phyloP scores from a whole-genome alignment of 1,284 basidiomycete species.

The Ceratorhiza oryzae-sativae region DNA sequence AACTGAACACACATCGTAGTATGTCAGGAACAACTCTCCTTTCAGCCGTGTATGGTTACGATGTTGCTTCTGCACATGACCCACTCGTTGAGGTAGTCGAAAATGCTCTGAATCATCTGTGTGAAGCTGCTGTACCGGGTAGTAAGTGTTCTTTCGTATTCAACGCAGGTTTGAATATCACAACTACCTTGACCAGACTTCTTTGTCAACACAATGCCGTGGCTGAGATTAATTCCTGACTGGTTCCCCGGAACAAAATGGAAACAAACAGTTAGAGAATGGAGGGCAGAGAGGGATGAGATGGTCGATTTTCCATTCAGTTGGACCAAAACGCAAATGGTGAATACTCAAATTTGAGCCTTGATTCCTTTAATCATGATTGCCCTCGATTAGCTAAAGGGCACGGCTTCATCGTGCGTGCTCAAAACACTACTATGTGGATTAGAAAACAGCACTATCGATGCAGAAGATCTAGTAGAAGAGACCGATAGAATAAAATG shows the following conservation, averaged over 20 bases:
- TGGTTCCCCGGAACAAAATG: conserved; percentile 38
- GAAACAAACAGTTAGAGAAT: conserved; percentile 17
- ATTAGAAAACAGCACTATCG: not conserved
- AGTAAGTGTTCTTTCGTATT: not conserved
- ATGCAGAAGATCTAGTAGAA: not conserved
- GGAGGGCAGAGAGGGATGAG: conserved; percentile 25
- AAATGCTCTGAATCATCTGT: not conserved
- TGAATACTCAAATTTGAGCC: not conserved
- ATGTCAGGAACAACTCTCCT: conserved; percentile 4
- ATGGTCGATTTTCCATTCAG: conserved; percentile 27
- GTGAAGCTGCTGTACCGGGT: not conserved
- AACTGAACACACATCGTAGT: not conserved
- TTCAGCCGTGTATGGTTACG: conserved; percentile 30
- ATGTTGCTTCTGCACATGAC: conserved; percentile 30
- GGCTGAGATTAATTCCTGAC: conserved; percentile 34
- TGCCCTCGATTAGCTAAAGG: not conserved
- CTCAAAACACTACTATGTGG: not conserved
- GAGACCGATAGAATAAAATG: conserved; percentile 20
- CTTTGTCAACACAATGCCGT: conserved; percentile 29
- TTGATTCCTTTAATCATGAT: not conserved
- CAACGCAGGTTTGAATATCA: not conserved
- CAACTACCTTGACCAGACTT: not conserved
- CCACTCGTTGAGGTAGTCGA: conserved; percentile 22
- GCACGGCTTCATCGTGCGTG: not conserved
- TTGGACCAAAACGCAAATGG: conserved; percentile 24